phyloP scores from a whole-genome alignment of 495 filamentous ascomycete species.

The Sporormia fimetaria region DNA sequence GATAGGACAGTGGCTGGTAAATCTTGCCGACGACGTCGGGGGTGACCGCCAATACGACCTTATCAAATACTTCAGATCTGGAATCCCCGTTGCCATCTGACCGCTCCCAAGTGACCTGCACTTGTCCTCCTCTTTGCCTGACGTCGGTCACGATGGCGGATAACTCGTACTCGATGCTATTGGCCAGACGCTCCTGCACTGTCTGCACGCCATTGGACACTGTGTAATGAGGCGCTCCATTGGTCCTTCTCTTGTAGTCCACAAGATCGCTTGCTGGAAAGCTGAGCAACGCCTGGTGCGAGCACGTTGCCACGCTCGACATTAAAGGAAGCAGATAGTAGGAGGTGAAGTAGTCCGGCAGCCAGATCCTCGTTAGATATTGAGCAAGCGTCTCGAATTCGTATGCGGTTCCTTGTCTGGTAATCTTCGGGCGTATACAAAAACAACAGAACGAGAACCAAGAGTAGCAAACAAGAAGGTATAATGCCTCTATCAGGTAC shows the following conservation, averaged over 20 bases:
- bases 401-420: background rate
- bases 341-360: slow-evolving; percentile 36
- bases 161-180: slow-evolving; percentile 23
- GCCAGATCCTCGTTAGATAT: slow-evolving; percentile 38
- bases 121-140: background rate
- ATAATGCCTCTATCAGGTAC: slow-evolving; percentile 35
- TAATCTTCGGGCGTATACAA: slow-evolving; percentile 30
- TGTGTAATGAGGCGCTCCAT: slow-evolving; percentile 39
- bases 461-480: slow-evolving; percentile 36
- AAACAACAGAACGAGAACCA: slow-evolving; percentile 43
- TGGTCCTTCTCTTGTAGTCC: slow-evolving; percentile 37
- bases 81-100: background rate
- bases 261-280: slow-evolving; percentile 43
- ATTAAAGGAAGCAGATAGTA: slow-evolving; percentile 44
- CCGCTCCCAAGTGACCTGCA: slow-evolving; percentile 8
- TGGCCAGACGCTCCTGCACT: slow-evolving; percentile 37
- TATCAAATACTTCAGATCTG: slow-evolving; percentile 30
- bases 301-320: slow-evolving; percentile 42
- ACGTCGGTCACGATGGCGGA: slow-evolving; percentile 20
- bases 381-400: slow-evolving; percentile 35
- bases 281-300: slow-evolving; percentile 38
- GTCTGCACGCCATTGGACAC: slow-evolving; percentile 38
- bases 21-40: slow-evolving; percentile 37
- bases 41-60: slow-evolving; percentile 38
- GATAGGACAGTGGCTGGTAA: slow-evolving; percentile 33